Evolutionary conservation across 2,329 filamentous ascomycete genomes (phyloP), one percentile per base, ranked within the genome.

Genomic region (Lachnellula subtilissima): DNA sequence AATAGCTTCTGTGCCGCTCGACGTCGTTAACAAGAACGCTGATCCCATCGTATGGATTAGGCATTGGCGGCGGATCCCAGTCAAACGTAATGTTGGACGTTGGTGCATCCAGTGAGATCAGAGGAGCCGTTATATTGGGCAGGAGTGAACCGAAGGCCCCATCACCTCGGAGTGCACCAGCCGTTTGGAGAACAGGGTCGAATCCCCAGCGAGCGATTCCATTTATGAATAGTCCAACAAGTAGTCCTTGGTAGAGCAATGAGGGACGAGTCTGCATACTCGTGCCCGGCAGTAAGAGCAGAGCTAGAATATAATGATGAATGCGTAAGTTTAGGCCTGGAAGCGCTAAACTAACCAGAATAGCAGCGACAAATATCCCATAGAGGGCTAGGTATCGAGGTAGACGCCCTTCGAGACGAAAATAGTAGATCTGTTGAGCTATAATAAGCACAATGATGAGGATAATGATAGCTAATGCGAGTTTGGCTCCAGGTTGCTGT

Each of bases 171-270:
- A 32, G 28, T 9, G 28, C 28, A 32, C 28, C 79, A 0, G 88
- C 83, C 0, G 94, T 97, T 73, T 97, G 87, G n/a, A 97, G 80
- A 49, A 97, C 84, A 1, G 87, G 81, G 59, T 90, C 92, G 70
- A 96, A 97, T 0, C 91, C 92, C 94, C 94, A 97, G 46, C 93
- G 82, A 4, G 92, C 92, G 57, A 94, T 85, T 50, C 94, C 93
- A 69, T 97, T 97, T 74, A 97, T 86, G 71, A 97, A 97, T 0
- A 97, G 79, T 0, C 94, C 94, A 7, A 97, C 76, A 0, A 99
- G 78, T 1, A 99, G 76, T 11, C 94, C 94, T 71, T 97, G 93
- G 68, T 93, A 97, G 2, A 96, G 72, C 11, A 97, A 76, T 0
- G 86, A 87, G 0, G 90, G 88, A 0, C 94, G 83, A 6, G 89